Evolutionary conservation across 331 rosid genomes (phyloP).

Genomic region (Pyrus hybrid): DNA sequence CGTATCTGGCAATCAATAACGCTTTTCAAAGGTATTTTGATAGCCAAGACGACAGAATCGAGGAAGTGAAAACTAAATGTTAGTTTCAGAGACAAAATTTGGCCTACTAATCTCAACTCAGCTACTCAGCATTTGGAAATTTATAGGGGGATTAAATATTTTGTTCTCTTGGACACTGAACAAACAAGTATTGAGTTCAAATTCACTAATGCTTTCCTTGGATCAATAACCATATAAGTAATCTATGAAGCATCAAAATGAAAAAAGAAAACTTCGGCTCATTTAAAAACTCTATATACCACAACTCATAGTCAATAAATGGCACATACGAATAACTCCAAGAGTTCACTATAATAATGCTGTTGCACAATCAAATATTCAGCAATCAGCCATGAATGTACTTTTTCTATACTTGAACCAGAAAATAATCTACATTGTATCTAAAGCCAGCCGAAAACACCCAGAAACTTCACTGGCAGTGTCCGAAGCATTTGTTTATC

Average conservation of each 20-base stretch:
- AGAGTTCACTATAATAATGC: neutral
- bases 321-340: neutral
- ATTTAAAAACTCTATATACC: neutral
- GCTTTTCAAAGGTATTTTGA: neutral
- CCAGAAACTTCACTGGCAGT: neutral
- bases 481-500: neutral
- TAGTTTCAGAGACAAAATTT: neutral
- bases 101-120: neutral
- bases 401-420: neutral
- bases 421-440: conserved; percentile 5
- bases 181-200: neutral
- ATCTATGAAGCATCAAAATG: neutral
- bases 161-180: neutral
- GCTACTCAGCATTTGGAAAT: neutral
- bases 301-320: neutral
- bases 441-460: conserved; percentile 1
- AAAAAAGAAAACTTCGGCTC: neutral
- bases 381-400: neutral
- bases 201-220: neutral
- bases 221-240: neutral
- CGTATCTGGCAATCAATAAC: neutral
- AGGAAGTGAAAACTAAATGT: neutral
- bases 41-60: neutral
- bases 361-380: neutral
- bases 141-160: neutral